Evolutionary conservation across 306 rosid genomes (phyloP), one percentile per base, ranked within the genome.

Genomic region (Prunus campanulata): DNA sequence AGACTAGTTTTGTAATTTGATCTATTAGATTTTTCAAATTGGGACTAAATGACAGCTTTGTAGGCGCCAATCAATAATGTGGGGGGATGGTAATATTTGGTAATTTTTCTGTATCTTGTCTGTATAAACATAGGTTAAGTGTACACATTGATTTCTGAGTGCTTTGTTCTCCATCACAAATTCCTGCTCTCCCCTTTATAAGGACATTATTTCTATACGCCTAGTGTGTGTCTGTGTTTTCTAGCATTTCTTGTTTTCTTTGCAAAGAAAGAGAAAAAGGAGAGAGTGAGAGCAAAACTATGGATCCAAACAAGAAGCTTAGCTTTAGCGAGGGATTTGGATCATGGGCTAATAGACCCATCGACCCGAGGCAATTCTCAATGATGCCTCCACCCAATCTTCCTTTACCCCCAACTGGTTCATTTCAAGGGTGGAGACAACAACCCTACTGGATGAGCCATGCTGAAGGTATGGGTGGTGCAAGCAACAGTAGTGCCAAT

Each of bases 61-160:
- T 16, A 14, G 57, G 57, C 57, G 57, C 57, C n/a, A 51, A 15
- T 18, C 44, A 49, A 6, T 69, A 69, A 69, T 27, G 14, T 22
- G 11, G 5, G 59, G 15, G 24, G 30, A 57, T 24, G 63, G 75
- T 55, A 24, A 76, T 67, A 44, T 72, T 10, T 84, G 82, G 87
- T 76, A 68, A 68, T 12, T 63, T 77, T n/a, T 11, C 77, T 51
- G 71, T 60, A 70, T 57, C 27, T 66, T 72, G 18, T 54, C 66
- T 80, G 71, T 72, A 76, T 51, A 62, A 57, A 75, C 11, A 12
- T 13, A 30, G 65, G 65, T 60, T 60, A 60, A 60, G 32, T 25
- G 65, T 11, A 60, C 18, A 13, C 65, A 60, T 60, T 60, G 15
- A 60, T 60, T 60, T 56, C 62, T 56, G 11, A 11, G 29, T 3